Evolutionary conservation across 78 protist genomes (phyloP).

Genomic region (Protostelium mycophagum): DNA sequence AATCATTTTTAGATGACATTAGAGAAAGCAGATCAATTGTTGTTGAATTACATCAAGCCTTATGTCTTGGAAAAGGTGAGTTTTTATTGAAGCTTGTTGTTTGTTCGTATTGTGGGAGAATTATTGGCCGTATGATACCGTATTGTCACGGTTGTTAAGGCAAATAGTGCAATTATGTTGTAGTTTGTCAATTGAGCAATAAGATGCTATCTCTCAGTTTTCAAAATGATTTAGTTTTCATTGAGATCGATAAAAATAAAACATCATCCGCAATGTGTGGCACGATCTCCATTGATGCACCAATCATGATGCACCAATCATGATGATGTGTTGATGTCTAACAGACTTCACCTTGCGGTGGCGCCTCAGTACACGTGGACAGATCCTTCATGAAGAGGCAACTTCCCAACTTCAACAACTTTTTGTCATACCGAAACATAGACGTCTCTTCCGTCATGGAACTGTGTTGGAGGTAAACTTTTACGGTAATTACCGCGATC

Average conservation of each 20-base stretch:
- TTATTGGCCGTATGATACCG: too few species aligned
- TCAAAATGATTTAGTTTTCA: too few species aligned
- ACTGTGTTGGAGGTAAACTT: not conserved
- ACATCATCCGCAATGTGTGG: not conserved
- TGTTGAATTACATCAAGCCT: not conserved
- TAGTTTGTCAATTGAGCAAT: too few species aligned
- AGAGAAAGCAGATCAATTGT: not conserved
- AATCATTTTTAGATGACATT: not conserved
- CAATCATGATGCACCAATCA: not conserved
- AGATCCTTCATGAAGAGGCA: not conserved
- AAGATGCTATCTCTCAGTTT: too few species aligned
- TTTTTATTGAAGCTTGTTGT: too few species aligned
- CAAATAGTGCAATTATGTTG: too few species aligned
- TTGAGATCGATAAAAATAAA: too few species aligned
- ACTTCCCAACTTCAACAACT: not conserved
- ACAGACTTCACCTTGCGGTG: not conserved
- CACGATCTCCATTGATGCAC: not conserved
- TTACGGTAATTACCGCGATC: too few species aligned
- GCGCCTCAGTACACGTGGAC: not conserved
- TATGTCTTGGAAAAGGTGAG: not conserved
- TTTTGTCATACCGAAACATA: not conserved
- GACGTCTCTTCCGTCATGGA: not conserved
- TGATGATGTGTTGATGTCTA: too few species aligned
- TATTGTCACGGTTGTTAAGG: too few species aligned
- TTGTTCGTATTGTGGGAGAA: too few species aligned